phyloP scores from a whole-genome alignment of 768 basidiomycete genomes.

The Mycena pura region DNA sequence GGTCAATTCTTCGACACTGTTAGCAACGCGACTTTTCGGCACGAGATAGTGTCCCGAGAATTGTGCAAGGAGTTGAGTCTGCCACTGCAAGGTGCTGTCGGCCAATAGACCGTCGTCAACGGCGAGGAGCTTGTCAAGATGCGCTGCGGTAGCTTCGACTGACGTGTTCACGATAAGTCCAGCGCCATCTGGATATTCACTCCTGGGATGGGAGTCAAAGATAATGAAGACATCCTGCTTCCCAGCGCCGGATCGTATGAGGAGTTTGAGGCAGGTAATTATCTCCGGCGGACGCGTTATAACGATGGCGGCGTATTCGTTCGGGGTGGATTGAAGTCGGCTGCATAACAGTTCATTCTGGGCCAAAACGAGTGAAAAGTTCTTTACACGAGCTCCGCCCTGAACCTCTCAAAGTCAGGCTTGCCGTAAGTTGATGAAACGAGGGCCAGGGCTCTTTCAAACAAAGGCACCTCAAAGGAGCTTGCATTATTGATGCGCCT shows the following conservation, averaged over 20 bases:
- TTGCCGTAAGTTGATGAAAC: constrained; percentile 43
- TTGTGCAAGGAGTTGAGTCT: constrained; percentile 66
- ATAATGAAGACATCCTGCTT: constrained; percentile 53
- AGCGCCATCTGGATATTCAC: constrained; percentile 63
- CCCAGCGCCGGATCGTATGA: constrained; percentile 23
- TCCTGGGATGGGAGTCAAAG: constrained; percentile 74
- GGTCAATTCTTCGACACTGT: constrained; percentile 31
- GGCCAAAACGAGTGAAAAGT: not conserved
- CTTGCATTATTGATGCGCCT: too few relatives aligned
- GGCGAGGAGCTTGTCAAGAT: constrained; percentile 55
- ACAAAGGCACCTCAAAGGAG: too few relatives aligned
- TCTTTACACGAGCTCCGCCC: constrained; percentile 37
- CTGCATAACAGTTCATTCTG: constrained; percentile 23
- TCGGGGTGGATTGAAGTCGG: constrained; percentile 31
- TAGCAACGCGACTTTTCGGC: constrained; percentile 33
- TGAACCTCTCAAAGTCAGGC: constrained; percentile 47
- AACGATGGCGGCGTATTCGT: constrained; percentile 46
- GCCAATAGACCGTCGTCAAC: constrained; percentile 53
- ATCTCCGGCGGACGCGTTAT: constrained; percentile 80
- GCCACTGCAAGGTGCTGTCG: constrained; percentile 61
- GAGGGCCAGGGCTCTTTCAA: constrained; percentile 47
- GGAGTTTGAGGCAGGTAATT: constrained; percentile 55
- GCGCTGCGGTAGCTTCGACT: constrained; percentile 47
- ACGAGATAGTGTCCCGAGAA: constrained; percentile 66
- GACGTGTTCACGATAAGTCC: constrained; percentile 62